Evolutionary conservation across 106 monocot genomes (phyloP).

Genomic region (Phalaenopsis aphrodite): DNA sequence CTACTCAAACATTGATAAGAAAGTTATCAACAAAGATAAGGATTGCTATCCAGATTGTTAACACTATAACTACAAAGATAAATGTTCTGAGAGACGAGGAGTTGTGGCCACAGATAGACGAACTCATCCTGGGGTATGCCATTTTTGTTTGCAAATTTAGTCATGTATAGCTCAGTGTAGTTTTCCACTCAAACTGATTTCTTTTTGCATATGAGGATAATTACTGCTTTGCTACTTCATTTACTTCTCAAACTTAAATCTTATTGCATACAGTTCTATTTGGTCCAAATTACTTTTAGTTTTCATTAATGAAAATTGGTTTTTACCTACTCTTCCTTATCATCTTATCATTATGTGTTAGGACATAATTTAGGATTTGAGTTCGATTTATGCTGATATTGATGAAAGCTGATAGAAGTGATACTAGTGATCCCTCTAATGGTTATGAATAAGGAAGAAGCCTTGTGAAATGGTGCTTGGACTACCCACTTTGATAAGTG

Average conservation of each 20-base stretch:
- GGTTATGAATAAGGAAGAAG: too few relatives aligned
- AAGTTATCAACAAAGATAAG: slow-evolving; percentile 76
- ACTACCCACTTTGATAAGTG: too few relatives aligned
- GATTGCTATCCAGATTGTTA: slow-evolving; percentile 73
- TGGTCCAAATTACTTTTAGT: neutral
- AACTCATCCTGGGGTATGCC: slow-evolving; percentile 74
- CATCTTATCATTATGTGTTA: too few relatives aligned
- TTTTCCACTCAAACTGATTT: neutral
- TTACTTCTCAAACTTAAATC: neutral
- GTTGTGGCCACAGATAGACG: slow-evolving; percentile 69
- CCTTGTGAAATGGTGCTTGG: too few relatives aligned
- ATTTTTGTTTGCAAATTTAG: neutral
- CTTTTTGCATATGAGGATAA: neutral
- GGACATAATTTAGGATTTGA: too few relatives aligned
- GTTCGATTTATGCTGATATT: too few relatives aligned
- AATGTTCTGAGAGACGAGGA: slow-evolving; percentile 77
- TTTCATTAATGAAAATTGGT: neutral
- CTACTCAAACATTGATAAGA: slow-evolving; percentile 41
- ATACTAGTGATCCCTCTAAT: too few relatives aligned
- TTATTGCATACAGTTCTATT: neutral
- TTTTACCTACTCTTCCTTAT: neutral
- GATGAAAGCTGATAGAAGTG: too few relatives aligned
- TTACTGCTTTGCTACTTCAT: neutral
- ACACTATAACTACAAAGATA: slow-evolving; percentile 69
- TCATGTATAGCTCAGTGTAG: neutral